Conservation (phyloP, 1,284 basidiomycete species). For the Sanghuangporus weigelae region DNA sequence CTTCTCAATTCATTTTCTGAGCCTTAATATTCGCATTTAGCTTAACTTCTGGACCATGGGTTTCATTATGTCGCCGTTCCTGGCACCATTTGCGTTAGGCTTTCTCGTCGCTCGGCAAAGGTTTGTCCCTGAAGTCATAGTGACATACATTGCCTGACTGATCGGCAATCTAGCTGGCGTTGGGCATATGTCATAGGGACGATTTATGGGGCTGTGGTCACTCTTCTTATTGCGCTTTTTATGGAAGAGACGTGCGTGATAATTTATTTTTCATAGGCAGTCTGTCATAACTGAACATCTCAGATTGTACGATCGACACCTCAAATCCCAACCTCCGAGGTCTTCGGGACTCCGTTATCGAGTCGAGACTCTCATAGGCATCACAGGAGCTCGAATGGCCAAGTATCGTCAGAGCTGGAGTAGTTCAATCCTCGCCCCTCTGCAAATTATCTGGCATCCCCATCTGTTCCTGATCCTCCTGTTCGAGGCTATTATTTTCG, state of each 20-base stretch:
- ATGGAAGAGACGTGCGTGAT: conserved; percentile 29
- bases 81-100: conserved; percentile 65
- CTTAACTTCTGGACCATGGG: conserved; percentile 72
- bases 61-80: conserved; percentile 42
- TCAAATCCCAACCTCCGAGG: conserved; percentile 43
- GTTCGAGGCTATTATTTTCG: conserved; percentile 62
- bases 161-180: conserved; percentile 43
- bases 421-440: conserved; percentile 39
- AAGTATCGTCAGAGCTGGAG: conserved; percentile 55
- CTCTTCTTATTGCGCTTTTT: conserved; percentile 30
- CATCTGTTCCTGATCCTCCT: conserved; percentile 51
- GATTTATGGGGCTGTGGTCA: conserved; percentile 28
- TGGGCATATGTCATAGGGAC: conserved; percentile 59
- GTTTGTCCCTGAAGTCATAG: conserved; percentile 27
- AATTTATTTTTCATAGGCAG: not conserved
- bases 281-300: not conserved
- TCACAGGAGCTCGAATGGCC: conserved; percentile 58
- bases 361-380: conserved; percentile 57
- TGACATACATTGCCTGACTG: not conserved
- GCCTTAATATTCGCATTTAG: conserved; percentile 25
- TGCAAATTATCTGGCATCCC: conserved; percentile 60
- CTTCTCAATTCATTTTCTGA: not conserved
- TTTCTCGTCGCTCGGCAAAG: conserved; percentile 58
- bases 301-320: conserved; percentile 65
- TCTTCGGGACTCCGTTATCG: conserved; percentile 47